phyloP scores from a whole-genome alignment of 2,329 filamentous ascomycete species.

The Aspergillus unguis region DNA sequence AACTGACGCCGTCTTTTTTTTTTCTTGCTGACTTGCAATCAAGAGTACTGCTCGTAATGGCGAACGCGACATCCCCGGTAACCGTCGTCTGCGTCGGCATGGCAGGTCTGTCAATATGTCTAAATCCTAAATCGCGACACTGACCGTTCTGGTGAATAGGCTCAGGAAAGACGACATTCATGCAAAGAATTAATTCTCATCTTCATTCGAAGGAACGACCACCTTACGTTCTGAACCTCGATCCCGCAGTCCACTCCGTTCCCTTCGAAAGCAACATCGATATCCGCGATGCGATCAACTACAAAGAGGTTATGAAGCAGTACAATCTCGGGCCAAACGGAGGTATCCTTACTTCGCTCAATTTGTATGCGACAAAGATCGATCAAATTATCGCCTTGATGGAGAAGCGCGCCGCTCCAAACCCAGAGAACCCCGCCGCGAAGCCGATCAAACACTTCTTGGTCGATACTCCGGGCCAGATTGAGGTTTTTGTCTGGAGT shows the following conservation, averaged over 20 bases:
- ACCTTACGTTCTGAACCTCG: slow-evolving; percentile 95
- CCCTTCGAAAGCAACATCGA: slow-evolving; percentile 98
- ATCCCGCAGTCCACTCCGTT: slow-evolving; percentile 87
- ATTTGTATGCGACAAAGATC: slow-evolving; percentile 96
- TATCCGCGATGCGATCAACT: slow-evolving; percentile 97
- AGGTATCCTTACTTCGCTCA: slow-evolving; percentile 90
- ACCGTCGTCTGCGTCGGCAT: slow-evolving; percentile 94
- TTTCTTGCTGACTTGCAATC: no score
- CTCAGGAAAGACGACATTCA: slow-evolving; percentile 99
- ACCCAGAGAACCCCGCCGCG: slow-evolving; percentile 41
- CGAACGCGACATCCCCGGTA: not conserved
- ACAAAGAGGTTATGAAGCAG: slow-evolving; percentile 99
- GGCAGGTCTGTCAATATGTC: slow-evolving; percentile 62
- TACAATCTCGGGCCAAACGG: slow-evolving; percentile 97
- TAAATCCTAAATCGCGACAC: slow-evolving; percentile 3
- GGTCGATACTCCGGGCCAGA: slow-evolving; percentile 94
- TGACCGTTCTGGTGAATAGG: slow-evolving; percentile 47
- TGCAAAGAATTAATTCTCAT: slow-evolving; percentile 95
- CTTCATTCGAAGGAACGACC: slow-evolving; percentile 76
- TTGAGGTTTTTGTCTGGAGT: slow-evolving; percentile 98
- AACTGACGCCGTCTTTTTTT: no score
- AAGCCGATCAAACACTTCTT: slow-evolving; percentile 77
- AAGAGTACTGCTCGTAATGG: no score
- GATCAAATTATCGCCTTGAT: slow-evolving; percentile 87
- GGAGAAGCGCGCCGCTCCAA: slow-evolving; percentile 76